Base-by-base conservation (phyloP, 2,329 filamentous ascomycete species). In the Paecilomyces dactylethromorphus region DNA sequence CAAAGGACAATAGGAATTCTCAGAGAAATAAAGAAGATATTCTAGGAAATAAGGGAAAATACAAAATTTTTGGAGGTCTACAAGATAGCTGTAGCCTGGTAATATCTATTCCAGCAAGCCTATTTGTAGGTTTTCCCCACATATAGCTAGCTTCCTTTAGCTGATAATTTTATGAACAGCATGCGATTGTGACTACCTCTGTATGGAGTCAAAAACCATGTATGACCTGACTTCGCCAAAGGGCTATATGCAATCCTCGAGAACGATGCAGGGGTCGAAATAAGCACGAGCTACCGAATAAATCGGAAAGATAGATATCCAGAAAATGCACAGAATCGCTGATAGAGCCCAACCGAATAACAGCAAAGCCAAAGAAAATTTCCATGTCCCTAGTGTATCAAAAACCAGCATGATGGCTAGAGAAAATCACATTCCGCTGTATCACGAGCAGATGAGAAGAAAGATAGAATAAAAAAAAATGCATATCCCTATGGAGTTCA, bases 401-500 rank as follows among this genome's bases (percentile, higher is more conserved):
- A 45, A 45, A 18, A 45, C n/a, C 39, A 45, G 39, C 13, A 45
- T 45, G n/a, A 45, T 18, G 21, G 39, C 39, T n/a, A 18, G 39
- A 45, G 39, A 18, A 45, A 45, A 45, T 18, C 3, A 10, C 39
- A 18, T 45, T 45, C 39, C 39, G 39, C 39, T 45, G 39, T 45
- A 45, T n/a, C n/a, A 45, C 18, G n/a, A 8, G n/a, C 39, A 45
- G 39, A 45, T 45, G 8, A 45, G 18, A 18, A 18, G 39, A 45
- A 45, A 45, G 6, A 18, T 18, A n/a, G 18, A 45, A n/a, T 45
- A 45, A 18, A 18, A 45, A 18, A n/a, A 15, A 6, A 2, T 18
- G n/a, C n/a, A 18, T 18, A 21, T 45, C 39, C 39, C n/a, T 7
- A 21, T 29, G 13, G 3, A 52, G 22, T 50, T 56, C 68, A 79